Base-by-base conservation (phyloP, 306 rosid genomes). In the Prunus padus region DNA sequence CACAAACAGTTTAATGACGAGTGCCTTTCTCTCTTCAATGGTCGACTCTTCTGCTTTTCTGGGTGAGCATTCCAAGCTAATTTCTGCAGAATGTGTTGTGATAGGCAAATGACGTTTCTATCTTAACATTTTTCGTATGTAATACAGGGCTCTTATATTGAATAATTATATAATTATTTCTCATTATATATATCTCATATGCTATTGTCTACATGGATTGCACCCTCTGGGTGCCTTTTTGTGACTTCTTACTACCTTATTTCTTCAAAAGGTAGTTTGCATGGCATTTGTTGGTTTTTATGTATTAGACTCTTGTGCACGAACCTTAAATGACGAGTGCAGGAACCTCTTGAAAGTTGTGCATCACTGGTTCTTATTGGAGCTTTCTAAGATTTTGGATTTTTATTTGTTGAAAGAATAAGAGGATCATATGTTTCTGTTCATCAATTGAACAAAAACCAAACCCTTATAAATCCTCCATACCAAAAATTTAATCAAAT, bases 21-120 rank as follows among this genome's bases (percentile, higher is more conserved):
- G 66, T 90, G 91, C 64, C 19, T 82, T 71, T 65, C 76, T 61
- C 88, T 90, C 70, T 90, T 59, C 65, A 50, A 75, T 44, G 83
- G 82, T 65, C 82, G 76, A 28, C 84, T 92, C 19, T 73, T 92
- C 55, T 82, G 96, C 86, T 92, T 90, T 83, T 87, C 79, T 69
- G 90, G 93, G 97, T 92, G 82, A 68, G 96, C 46, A 66, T n/a
- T 62, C 45, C 67, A 14, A 62, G 10, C 25, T 62, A 37, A 14
- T 62, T 30, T 62, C 67, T 10, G n/a, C 20, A 8, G 18, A 62
- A 8, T 8, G 2, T 62, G 67, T 62, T 28, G 1, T 28, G 44
- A 30, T 51, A 30, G 44, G 20, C 45, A 15, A 6, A 13, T 37
- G 4, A 28, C 16, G 5, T 12, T 28, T 18, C 20, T 51, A 16